Evolutionary conservation across 139 green algal species (phyloP).

Genomic region (Chlamydomonas incerta): DNA sequence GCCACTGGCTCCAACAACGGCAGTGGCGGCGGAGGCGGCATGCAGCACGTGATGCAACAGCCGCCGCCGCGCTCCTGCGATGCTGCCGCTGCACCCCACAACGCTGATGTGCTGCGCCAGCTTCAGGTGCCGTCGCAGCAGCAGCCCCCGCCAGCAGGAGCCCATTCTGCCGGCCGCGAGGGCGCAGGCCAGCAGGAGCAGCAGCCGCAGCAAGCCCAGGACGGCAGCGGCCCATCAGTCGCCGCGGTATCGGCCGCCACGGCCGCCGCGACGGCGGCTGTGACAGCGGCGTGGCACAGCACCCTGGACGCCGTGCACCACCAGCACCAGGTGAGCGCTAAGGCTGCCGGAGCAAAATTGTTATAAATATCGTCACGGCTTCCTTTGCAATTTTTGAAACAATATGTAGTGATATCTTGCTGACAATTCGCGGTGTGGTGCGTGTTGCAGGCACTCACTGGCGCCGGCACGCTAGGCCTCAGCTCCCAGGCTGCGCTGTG

Average conservation of each 20-base stretch:
- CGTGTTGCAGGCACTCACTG: background rate
- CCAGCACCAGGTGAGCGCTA: no score
- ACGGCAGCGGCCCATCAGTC: no score
- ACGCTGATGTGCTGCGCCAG: background rate
- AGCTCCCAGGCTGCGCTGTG: background rate
- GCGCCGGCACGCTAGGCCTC: background rate
- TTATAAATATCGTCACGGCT: no score
- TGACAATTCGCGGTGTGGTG: no score
- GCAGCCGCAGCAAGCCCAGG: background rate
- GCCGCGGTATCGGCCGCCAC: background rate
- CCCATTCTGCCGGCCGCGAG: no score
- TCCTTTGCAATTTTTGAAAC: no score
- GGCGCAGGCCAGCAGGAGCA: background rate
- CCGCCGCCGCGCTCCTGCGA: no score
- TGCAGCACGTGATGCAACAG: no score
- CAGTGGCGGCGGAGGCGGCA: background rate
- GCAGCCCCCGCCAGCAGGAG: slow-evolving; percentile 2
- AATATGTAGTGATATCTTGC: no score
- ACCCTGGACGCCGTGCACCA: no score
- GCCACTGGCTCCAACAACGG: no score
- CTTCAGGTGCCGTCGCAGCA: slow-evolving; percentile 25
- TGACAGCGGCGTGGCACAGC: background rate
- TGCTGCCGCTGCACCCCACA: background rate
- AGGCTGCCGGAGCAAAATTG: no score
- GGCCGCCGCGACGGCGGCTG: background rate